Evolutionary conservation across 2,329 filamentous ascomycete genomes (phyloP).

Genomic region (Colletotrichum liaoningense): DNA sequence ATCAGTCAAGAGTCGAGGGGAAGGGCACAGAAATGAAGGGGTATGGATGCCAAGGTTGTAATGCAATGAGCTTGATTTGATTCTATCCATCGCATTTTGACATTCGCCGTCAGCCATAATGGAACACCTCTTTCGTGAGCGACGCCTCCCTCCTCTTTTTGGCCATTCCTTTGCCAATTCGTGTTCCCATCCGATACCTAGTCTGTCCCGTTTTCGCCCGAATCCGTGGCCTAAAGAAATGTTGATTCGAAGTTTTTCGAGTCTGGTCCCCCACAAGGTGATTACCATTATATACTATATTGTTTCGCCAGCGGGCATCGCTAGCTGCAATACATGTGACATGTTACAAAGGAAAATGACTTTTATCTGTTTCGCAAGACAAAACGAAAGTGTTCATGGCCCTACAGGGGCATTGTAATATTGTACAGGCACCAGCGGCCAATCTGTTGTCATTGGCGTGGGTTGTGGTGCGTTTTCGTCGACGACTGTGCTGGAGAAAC

Average conservation of each 20-base stretch:
- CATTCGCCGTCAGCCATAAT: slow-evolving; percentile 29
- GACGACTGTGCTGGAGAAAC: slow-evolving; percentile 48
- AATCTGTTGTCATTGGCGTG: slow-evolving; percentile 38
- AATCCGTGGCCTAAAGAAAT: slow-evolving; percentile 27
- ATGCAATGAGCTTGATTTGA: slow-evolving; percentile 29
- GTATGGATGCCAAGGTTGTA: background rate
- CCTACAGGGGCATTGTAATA: slow-evolving; percentile 38
- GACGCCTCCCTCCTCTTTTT: slow-evolving; percentile 25
- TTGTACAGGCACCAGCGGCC: slow-evolving; percentile 41
- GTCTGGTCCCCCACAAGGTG: slow-evolving; percentile 31
- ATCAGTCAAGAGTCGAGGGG: background rate
- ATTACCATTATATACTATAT: slow-evolving; percentile 40
- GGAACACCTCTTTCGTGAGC: slow-evolving; percentile 32
- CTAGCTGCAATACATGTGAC: slow-evolving; percentile 31
- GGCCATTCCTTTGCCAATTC: slow-evolving; percentile 28
- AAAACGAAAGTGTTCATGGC: slow-evolving; percentile 28
- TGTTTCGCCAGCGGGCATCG: slow-evolving; percentile 24
- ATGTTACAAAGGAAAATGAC: slow-evolving; percentile 35
- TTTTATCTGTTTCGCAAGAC: slow-evolving; percentile 18
- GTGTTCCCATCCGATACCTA: slow-evolving; percentile 25
- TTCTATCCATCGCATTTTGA: slow-evolving; percentile 27
- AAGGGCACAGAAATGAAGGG: background rate
- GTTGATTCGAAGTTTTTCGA: slow-evolving; percentile 25
- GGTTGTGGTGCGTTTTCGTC: slow-evolving; percentile 42
- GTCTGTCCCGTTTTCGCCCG: slow-evolving; percentile 25